phyloP scores from a whole-genome alignment of 78 protist genomes.

The slime mould (Dictyostelium discoideum) region dicty_2.7 NC_007091.3:671501-672000 shows the following conservation, averaged over 20 bases:
- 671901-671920: not conserved
- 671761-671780: slow-evolving; percentile 34
- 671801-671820: slow-evolving; percentile 29
- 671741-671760: slow-evolving; percentile 15
- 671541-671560: too few relatives aligned
- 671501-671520: too few relatives aligned
- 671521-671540: too few relatives aligned
- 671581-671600: too few relatives aligned
- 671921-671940: not conserved
- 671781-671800: slow-evolving; percentile 38
- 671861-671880: slow-evolving; percentile 22
- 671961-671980: not conserved
- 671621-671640: too few relatives aligned
- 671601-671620: too few relatives aligned
- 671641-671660: too few relatives aligned
- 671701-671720: slow-evolving; percentile 30
- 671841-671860: not conserved
- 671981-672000: not conserved
- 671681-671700: not conserved
- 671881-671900: not conserved
- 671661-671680: too few relatives aligned
- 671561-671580: too few relatives aligned
- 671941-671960: not conserved
- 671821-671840: not conserved
- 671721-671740: not conserved